Evolutionary conservation across 768 basidiomycete species (phyloP).

Genomic region (Trametes sanguinea): DNA sequence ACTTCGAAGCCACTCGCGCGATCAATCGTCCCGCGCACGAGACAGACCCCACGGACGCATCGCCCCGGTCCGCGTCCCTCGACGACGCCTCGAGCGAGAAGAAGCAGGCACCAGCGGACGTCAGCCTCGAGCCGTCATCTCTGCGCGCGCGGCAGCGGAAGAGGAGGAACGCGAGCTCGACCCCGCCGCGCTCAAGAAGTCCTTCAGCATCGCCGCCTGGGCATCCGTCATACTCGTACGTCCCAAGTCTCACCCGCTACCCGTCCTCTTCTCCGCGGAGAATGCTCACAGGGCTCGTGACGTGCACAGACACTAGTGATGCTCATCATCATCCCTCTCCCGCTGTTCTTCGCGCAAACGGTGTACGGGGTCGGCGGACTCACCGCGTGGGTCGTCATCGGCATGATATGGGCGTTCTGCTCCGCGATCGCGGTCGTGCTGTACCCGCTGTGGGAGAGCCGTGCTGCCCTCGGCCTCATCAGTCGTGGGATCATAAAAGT

Average conservation of each 20-base stretch:
- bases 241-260: neutral
- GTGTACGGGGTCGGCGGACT: constrained; percentile 66
- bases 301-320: constrained; percentile 55
- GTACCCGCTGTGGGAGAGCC: constrained; percentile 86
- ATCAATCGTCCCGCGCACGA: constrained; percentile 56
- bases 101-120: constrained; percentile 31
- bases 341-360: constrained; percentile 81
- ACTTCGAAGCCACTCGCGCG: constrained; percentile 76
- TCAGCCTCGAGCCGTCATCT: constrained; percentile 36
- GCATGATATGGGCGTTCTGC: constrained; percentile 82
- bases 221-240: constrained; percentile 68
- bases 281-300: constrained; percentile 1
- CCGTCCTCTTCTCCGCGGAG: too few species aligned
- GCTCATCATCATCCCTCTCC: constrained; percentile 78
- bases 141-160: constrained; percentile 30
- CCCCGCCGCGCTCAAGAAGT: constrained; percentile 62
- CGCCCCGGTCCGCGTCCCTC: constrained; percentile 22
- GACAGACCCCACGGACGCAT: constrained; percentile 14
- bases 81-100: constrained; percentile 42
- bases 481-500: constrained; percentile 66
- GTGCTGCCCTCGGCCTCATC: constrained; percentile 63
- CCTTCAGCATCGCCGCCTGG: constrained; percentile 81
- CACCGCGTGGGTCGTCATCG: constrained; percentile 78
- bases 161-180: constrained; percentile 63
- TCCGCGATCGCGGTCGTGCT: constrained; percentile 77